Conservation (phyloP, 352 stramenopile genomes). For the Aphanomyces stellatus region DNA sequence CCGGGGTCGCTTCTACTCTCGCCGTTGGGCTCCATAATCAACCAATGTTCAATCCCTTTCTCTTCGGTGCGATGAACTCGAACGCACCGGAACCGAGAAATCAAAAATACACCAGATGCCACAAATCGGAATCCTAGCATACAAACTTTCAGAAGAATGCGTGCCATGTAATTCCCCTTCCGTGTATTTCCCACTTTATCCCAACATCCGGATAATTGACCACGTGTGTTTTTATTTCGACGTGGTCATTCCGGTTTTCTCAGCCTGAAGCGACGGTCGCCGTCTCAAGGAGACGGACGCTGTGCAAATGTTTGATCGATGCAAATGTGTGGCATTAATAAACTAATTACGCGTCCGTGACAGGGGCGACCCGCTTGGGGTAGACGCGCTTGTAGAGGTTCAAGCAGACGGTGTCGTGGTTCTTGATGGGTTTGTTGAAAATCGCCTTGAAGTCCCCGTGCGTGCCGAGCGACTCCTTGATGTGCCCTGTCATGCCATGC, state of each 20-base stretch:
- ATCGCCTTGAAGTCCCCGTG: constrained; percentile 99
- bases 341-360: constrained; percentile 13
- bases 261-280: too few species aligned
- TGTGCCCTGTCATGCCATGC: constrained; percentile 96
- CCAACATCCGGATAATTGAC: too few species aligned
- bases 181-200: too few species aligned
- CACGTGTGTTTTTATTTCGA: too few species aligned
- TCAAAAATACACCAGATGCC: too few species aligned
- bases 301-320: too few species aligned
- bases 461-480: constrained; percentile 96
- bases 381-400: constrained; percentile 99
- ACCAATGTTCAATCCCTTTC: not conserved
- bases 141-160: too few species aligned
- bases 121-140: too few species aligned
- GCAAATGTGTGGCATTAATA: not conserved
- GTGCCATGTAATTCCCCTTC: too few species aligned
- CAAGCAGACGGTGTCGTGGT: constrained; percentile 98
- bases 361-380: constrained; percentile 94
- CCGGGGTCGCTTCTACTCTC: not conserved
- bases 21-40: not conserved
- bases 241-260: too few species aligned
- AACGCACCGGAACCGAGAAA: too few species aligned
- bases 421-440: constrained; percentile 99
- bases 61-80: not conserved
- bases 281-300: too few species aligned